These are phyloP conservation scores for Penicillium brasilianum DNA, from an alignment of 2,329 filamentous ascomycete species.

Conservation along the genomic window DNA sequence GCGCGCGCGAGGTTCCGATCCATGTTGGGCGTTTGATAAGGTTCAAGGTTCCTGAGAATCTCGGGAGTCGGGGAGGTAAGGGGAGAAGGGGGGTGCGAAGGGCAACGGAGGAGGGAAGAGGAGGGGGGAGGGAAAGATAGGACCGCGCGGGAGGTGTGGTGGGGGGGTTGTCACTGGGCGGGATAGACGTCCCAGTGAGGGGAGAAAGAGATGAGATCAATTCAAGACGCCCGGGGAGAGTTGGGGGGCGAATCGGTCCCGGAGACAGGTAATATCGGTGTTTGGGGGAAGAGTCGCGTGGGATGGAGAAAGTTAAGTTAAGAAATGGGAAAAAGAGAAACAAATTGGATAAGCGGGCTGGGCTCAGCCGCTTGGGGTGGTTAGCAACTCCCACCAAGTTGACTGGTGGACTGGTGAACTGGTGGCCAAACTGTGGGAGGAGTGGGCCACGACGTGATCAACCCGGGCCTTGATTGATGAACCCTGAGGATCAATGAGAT, in stretches of 20 bases:
- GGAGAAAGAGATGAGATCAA: slow-evolving; percentile 11
- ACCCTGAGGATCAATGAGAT: background rate
- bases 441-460: slow-evolving; percentile 11
- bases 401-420: background rate
- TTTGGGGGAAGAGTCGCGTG: slow-evolving; percentile 20
- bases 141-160: slow-evolving; percentile 24
- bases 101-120: background rate
- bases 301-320: slow-evolving; percentile 15
- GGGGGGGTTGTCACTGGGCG: slow-evolving; percentile 19
- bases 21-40: slow-evolving; percentile 40
- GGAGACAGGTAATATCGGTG: background rate
- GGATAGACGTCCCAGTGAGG: slow-evolving; percentile 19
- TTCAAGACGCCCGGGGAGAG: background rate
- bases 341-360: slow-evolving; percentile 31
- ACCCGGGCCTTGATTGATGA: background rate
- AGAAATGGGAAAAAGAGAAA: slow-evolving; percentile 34
- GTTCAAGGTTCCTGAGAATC: slow-evolving; percentile 4
- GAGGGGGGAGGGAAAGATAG: slow-evolving; percentile 7
- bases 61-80: slow-evolving; percentile 18
- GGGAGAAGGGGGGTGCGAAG: slow-evolving; percentile 12
- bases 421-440: background rate
- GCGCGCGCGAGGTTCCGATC: slow-evolving; percentile 73
- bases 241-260: background rate
- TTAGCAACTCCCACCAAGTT: background rate
- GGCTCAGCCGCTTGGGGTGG: slow-evolving; percentile 12